A percentile compares a stretch with the other conserved stretches of the same genome.
These are phyloP conservation scores for Lablab purpureus DNA, from an alignment of 306 rosid species.

Conservation along the genomic window DNA sequence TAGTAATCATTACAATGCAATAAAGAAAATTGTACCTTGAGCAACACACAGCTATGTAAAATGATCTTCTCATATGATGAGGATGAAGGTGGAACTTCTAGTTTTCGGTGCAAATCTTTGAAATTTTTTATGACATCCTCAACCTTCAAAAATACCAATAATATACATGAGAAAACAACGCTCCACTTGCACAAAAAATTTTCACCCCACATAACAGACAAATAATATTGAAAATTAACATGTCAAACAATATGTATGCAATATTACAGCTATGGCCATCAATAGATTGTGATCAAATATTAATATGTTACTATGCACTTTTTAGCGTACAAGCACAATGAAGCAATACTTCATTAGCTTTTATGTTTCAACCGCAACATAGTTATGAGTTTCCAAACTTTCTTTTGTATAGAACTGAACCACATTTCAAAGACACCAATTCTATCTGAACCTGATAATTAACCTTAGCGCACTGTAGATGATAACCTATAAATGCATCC, in stretches of 20 bases:
- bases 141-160: conserved; percentile 69
- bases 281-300: conserved; percentile 20
- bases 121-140: conserved; percentile 70
- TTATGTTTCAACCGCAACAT: conserved; percentile 18
- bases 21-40: conserved; percentile 61
- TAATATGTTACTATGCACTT: conserved; percentile 4
- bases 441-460: conserved; percentile 19
- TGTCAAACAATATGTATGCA: conserved; percentile 39
- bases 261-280: conserved; percentile 10
- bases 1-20: conserved; percentile 29
- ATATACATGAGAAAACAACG: conserved; percentile 19
- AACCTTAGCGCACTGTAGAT: conserved; percentile 25
- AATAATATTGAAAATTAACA: not conserved
- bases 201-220: not conserved
- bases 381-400: conserved; percentile 20
- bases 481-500: conserved; percentile 36
- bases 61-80: conserved; percentile 76
- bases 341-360: not conserved
- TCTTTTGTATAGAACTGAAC: conserved; percentile 18
- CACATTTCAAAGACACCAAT: conserved; percentile 23
- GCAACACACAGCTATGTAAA: conserved; percentile 62
- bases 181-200: not conserved
- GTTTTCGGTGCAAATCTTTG: conserved; percentile 64
- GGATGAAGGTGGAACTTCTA: conserved; percentile 70
- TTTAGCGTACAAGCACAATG: not conserved